phyloP scores from a whole-genome alignment of 179 eudicot species.

The Drosera spatulata region DNA sequence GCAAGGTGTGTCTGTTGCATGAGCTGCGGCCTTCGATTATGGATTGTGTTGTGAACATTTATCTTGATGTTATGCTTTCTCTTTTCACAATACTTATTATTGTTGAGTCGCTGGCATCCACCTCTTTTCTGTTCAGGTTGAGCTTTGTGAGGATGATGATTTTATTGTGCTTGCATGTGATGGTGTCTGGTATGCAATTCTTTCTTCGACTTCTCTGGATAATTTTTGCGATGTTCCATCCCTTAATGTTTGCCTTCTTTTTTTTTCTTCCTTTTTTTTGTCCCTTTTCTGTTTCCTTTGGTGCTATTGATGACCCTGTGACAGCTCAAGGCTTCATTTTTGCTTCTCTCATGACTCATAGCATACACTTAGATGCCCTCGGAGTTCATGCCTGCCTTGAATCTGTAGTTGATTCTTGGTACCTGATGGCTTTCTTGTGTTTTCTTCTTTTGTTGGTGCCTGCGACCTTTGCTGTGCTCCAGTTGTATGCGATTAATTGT shows the following conservation, averaged over 20 bases:
- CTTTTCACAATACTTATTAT: neutral
- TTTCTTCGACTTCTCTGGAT: constrained; percentile 3
- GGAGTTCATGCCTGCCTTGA: neutral
- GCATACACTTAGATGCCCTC: neutral
- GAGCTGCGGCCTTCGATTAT: no score
- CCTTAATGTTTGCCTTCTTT: neutral
- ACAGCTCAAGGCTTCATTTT: neutral
- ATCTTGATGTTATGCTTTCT: neutral
- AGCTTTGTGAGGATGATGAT: constrained; percentile 90
- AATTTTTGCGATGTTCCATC: neutral
- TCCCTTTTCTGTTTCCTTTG: no score
- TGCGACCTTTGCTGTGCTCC: no score
- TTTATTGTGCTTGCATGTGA: constrained; percentile 95
- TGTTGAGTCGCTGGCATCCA: neutral
- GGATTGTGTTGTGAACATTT: neutral
- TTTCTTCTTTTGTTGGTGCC: no score
- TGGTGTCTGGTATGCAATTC: constrained; percentile 75
- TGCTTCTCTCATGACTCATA: neutral
- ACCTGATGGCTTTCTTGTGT: neutral
- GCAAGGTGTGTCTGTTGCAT: no score
- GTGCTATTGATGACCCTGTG: no score
- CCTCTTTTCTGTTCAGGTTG: constrained; percentile 42
- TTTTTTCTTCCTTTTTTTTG: neutral
- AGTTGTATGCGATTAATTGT: no score
- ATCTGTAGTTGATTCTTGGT: neutral